phyloP scores from a whole-genome alignment of 2,329 filamentous ascomycete species.

The Ophiostoma sp. region DNA sequence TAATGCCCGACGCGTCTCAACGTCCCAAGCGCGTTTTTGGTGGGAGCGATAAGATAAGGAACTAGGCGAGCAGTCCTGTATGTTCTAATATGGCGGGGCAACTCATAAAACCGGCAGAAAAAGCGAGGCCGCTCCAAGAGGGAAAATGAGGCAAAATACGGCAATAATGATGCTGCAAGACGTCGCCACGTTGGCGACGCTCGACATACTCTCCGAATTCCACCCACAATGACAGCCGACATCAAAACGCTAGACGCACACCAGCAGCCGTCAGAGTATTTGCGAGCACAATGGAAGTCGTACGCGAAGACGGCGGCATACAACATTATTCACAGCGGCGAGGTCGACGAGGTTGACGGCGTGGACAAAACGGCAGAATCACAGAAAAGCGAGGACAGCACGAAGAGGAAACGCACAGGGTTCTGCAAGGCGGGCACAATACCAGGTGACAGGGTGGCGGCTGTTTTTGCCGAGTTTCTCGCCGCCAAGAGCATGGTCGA shows the following conservation, averaged over 20 bases:
- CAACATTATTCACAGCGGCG: slow-evolving; percentile 48
- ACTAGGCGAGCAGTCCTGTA: neutral
- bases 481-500: slow-evolving; percentile 27
- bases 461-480: slow-evolving; percentile 41
- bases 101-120: slow-evolving; percentile 14
- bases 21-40: slow-evolving; percentile 21
- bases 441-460: slow-evolving; percentile 39
- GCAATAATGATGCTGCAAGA: neutral
- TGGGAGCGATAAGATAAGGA: slow-evolving; percentile 13
- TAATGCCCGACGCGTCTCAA: slow-evolving; percentile 14
- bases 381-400: neutral
- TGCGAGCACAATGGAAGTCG: slow-evolving; percentile 69
- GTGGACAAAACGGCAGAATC: slow-evolving; percentile 33
- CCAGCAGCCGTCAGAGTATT: slow-evolving; percentile 65
- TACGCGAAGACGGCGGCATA: slow-evolving; percentile 58
- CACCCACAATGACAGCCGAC: slow-evolving; percentile 38
- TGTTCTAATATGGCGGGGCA: slow-evolving; percentile 21
- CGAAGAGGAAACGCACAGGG: neutral
- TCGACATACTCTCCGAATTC: neutral
- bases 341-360: slow-evolving; percentile 58
- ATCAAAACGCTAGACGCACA: slow-evolving; percentile 63
- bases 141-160: neutral
- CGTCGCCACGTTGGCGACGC: neutral
- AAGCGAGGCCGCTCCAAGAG: neutral
- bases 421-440: slow-evolving; percentile 46